These are phyloP conservation scores for Venturia nashicola DNA, from an alignment of 2,329 filamentous ascomycete species.

Conservation along the genomic window DNA sequence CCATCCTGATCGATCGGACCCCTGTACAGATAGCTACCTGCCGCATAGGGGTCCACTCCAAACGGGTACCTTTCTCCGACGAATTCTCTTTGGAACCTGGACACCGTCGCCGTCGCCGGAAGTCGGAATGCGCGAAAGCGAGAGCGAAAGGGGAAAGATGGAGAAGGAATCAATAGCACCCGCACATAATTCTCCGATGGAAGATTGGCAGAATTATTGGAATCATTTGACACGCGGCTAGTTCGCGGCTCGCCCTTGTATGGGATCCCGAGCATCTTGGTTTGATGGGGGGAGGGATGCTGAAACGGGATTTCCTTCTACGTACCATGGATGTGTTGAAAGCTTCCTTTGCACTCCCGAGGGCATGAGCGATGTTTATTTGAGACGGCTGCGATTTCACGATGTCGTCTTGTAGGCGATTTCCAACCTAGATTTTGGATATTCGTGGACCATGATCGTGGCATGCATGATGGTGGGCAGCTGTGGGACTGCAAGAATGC, in stretches of 20 bases:
- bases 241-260: not conserved
- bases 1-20: not conserved
- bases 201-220: not conserved
- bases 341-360: not conserved
- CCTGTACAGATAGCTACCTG: not conserved
- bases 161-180: too few species aligned
- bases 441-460: too few species aligned
- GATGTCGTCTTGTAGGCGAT: too few species aligned
- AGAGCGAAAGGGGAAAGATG: too few species aligned
- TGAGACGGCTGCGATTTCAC: not conserved
- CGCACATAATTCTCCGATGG: too few species aligned
- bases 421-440: too few species aligned
- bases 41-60: not conserved
- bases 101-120: too few species aligned
- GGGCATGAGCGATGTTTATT: not conserved
- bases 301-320: not conserved
- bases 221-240: too few species aligned
- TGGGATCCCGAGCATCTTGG: not conserved
- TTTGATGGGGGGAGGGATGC: not conserved
- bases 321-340: not conserved
- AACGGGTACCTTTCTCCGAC: too few species aligned
- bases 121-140: too few species aligned
- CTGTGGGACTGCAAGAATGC: not conserved
- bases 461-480: not conserved
- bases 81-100: too few species aligned